A percentile compares a stretch with the other conserved stretches of the same genome.
These are phyloP conservation scores for Salix exigua DNA, from an alignment of 345 rosid genomes.

Conservation along the genomic window DNA sequence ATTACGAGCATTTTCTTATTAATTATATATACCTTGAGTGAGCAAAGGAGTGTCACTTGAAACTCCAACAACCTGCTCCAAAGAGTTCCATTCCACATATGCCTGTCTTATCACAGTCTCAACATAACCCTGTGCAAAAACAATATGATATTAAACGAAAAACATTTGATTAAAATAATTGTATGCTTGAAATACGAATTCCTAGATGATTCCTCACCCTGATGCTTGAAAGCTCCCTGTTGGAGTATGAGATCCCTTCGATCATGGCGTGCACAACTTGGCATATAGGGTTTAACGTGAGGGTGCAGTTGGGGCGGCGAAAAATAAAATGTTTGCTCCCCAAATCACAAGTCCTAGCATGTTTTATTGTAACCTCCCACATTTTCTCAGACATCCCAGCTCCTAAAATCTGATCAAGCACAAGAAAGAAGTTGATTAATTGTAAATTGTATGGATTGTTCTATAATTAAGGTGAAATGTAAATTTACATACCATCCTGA, in stretches of 20 bases:
- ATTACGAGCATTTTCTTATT: background rate
- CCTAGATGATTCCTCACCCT: slow-evolving; percentile 1
- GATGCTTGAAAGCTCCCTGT: slow-evolving; percentile 24
- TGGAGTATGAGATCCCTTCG: slow-evolving; percentile 37
- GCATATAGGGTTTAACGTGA: slow-evolving; percentile 66
- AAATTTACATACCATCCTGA: slow-evolving; percentile 43
- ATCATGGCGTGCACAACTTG: slow-evolving; percentile 49
- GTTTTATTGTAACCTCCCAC: slow-evolving; percentile 74
- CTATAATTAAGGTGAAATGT: background rate
- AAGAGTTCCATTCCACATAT: slow-evolving; percentile 41
- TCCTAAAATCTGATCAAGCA: slow-evolving; percentile 54
- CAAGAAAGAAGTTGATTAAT: background rate
- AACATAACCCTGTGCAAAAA: slow-evolving; percentile 33
- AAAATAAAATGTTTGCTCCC: slow-evolving; percentile 51
- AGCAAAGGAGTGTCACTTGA: slow-evolving; percentile 41
- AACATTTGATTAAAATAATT: too few relatives aligned
- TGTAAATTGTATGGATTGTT: background rate
- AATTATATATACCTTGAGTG: slow-evolving; percentile 46
- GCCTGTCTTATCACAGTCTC: slow-evolving; percentile 59
- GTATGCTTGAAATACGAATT: background rate
- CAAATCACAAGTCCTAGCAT: slow-evolving; percentile 63
- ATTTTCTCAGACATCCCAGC: slow-evolving; percentile 68
- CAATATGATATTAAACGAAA: background rate
- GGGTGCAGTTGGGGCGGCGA: slow-evolving; percentile 23
- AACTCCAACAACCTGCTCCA: slow-evolving; percentile 47